A percentile compares a stretch with the other conserved stretches of the same genome.
phyloP scores from a whole-genome alignment of 331 rosid genomes.

The Erythrophleum ivorense region DNA sequence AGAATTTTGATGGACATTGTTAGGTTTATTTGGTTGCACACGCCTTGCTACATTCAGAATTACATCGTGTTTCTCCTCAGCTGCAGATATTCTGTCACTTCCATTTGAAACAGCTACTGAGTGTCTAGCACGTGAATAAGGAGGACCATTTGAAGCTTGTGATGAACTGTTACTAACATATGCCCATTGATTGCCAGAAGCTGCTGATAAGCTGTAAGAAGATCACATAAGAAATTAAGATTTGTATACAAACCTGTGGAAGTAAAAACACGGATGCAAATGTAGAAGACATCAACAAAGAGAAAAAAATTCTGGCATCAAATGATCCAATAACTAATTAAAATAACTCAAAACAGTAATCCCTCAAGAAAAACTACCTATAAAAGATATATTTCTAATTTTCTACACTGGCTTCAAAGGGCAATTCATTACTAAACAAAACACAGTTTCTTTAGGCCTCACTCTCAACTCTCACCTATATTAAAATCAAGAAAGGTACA shows the following conservation, averaged over 20 bases:
- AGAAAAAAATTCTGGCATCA: neutral
- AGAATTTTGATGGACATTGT: slow-evolving; percentile 52
- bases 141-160: slow-evolving; percentile 53
- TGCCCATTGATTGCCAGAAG: slow-evolving; percentile 55
- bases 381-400: slow-evolving; percentile 4
- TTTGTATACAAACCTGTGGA: slow-evolving; percentile 19
- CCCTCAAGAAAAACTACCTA: neutral
- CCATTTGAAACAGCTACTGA: slow-evolving; percentile 49
- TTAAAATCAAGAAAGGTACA: neutral
- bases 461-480: neutral
- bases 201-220: slow-evolving; percentile 59
- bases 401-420: neutral
- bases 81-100: slow-evolving; percentile 48
- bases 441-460: neutral
- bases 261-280: neutral
- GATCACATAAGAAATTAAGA: slow-evolving; percentile 9
- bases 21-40: slow-evolving; percentile 58
- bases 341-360: slow-evolving; percentile 13
- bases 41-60: slow-evolving; percentile 47
- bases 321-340: slow-evolving; percentile 7
- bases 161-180: slow-evolving; percentile 55
- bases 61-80: slow-evolving; percentile 58
- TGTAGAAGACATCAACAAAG: neutral
- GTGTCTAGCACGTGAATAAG: slow-evolving; percentile 55
- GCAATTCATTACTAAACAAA: neutral